Evolutionary conservation across 2,329 filamentous ascomycete species (phyloP), one percentile per base, ranked within the genome.

Genomic region (Hypoxylon sp.): DNA sequence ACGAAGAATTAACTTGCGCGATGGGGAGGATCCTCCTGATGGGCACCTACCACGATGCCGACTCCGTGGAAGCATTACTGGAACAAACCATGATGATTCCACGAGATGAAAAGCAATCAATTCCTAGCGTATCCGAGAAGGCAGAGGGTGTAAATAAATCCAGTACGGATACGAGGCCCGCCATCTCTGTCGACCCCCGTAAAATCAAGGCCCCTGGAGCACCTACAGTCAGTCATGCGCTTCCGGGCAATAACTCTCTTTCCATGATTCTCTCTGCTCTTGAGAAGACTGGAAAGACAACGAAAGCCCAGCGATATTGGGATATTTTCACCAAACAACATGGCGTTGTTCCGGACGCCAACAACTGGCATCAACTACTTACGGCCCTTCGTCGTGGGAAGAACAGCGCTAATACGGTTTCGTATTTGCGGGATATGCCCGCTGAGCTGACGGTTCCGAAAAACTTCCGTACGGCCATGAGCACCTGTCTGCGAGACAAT

Each of bases 11-110:
- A 18, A 90, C 96, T 2, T 90, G 88, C 73, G 84, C 91, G 28
- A 97, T 98, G 92, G 93, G 90, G 4, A 85, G 89, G 33, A 71
- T 97, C 2, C 82, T 98, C n/a, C 79, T 93, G 20, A 80, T 90
- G 51, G 88, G 91, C 14, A 80, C 84, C 9, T 81, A 85, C 16
- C 78, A 82, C 51, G 89, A 96, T 70, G 89, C 85, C 77, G 87
- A 91, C 66, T 87, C 93, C 71, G 82, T 97, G 1, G 84, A 97
- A 20, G 86, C 87, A 38, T 81, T 97, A 18, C 79, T 96, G n/a
- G 85, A 93, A 70, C 90, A 97, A 78, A 92, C 93, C 0, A 94
- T 95, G 88, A 85, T 87, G 48, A 85, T 97, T 42, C 87, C 90
- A 32, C 86, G 87, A 69, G 82, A 77, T 70, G 82, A 70, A 73